phyloP scores from a whole-genome alignment of 352 stramenopile species.

The Peronospora belbahrii region DNA sequence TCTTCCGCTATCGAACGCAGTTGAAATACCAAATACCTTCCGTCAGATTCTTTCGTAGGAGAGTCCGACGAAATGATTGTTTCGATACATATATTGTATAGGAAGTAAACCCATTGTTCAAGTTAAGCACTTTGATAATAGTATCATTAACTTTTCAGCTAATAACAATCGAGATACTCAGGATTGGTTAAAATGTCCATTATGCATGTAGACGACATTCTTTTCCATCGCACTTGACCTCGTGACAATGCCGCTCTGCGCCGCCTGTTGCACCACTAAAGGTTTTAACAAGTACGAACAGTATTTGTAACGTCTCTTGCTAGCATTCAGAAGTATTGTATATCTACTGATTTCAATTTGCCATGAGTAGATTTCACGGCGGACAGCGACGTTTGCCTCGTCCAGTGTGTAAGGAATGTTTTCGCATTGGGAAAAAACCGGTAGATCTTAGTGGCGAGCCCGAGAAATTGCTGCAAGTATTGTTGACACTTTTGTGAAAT shows the following conservation, averaged over 20 bases:
- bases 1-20: no score
- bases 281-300: slow-evolving; percentile 66
- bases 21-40: no score
- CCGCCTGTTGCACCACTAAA: slow-evolving; percentile 59
- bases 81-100: no score
- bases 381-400: slow-evolving; percentile 38
- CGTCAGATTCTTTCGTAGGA: no score
- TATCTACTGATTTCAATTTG: background rate
- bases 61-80: no score
- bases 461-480: slow-evolving; percentile 20
- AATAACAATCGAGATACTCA: no score
- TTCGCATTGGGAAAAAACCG: slow-evolving; percentile 36
- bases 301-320: background rate
- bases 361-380: slow-evolving; percentile 45
- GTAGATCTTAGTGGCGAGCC: slow-evolving; percentile 28
- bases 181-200: slow-evolving; percentile 25
- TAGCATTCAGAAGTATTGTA: no score
- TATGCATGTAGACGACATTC: slow-evolving; percentile 8
- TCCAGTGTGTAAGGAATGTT: slow-evolving; percentile 73
- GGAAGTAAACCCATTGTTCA: no score
- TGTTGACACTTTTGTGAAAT: background rate
- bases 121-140: no score
- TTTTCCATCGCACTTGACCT: slow-evolving; percentile 10
- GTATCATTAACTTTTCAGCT: no score
- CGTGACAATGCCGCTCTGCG: slow-evolving; percentile 56